A percentile compares a stretch with the other conserved stretches of the same genome.
These are phyloP conservation scores for Trypanosomatidae sp. DNA, from an alignment of 208 protist species.

Conservation along the genomic window DNA sequence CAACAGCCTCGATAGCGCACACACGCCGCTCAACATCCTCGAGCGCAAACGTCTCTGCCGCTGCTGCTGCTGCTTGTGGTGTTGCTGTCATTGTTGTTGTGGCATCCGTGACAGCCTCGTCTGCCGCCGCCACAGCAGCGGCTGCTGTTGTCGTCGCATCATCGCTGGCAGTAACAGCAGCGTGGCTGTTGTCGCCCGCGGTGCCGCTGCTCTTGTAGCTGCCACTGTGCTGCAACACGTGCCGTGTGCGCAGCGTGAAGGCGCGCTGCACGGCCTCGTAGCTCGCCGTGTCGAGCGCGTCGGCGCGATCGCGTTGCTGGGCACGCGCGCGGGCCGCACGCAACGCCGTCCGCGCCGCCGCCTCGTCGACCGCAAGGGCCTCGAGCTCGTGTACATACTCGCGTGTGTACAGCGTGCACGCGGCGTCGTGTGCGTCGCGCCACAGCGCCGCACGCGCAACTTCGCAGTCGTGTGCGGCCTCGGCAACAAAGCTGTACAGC, in stretches of 20 bases:
- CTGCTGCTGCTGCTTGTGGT: neutral
- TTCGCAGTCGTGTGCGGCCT: conserved; percentile 16
- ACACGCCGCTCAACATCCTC: no score
- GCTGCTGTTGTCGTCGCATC: no score
- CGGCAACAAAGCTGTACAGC: conserved; percentile 25
- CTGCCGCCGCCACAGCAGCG: neutral
- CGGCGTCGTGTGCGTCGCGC: conserved; percentile 11
- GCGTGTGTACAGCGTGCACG: conserved; percentile 9
- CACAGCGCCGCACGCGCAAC: conserved; percentile 14
- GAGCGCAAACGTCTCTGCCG: no score
- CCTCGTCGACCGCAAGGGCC: conserved; percentile 9
- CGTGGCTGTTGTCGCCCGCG: no score
- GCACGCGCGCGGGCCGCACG: conserved; percentile 6
- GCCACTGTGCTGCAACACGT: no score
- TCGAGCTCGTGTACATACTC: conserved; percentile 11
- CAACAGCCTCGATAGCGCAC: no score
- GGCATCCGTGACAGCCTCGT: neutral
- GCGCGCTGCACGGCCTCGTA: conserved; percentile 36
- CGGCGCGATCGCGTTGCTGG: conserved; percentile 16
- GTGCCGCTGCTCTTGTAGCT: no score
- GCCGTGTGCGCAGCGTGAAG: conserved; percentile 31
- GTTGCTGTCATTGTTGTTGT: neutral
- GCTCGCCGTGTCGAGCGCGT: conserved; percentile 23
- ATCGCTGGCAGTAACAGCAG: no score
- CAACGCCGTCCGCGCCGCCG: conserved; percentile 9